Base-by-base conservation (phyloP, 2,329 filamentous ascomycete species). In the Tolypocladium cylindrosporum region DNA sequence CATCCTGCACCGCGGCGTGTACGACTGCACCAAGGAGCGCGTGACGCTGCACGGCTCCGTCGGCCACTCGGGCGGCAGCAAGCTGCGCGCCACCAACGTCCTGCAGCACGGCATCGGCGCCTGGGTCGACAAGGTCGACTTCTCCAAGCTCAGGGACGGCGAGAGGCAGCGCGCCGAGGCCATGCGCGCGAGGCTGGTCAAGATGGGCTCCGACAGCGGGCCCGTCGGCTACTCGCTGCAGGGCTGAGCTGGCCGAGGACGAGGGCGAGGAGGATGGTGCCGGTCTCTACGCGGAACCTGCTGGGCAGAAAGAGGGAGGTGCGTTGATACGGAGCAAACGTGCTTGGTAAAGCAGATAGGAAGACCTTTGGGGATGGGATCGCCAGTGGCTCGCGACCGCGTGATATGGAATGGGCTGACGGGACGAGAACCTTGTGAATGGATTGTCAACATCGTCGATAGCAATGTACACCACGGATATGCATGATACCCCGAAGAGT, bases 41-140 rank as follows among this genome's bases (percentile, higher is more conserved):
- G 80, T 87, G 77, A 90, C 87, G 60, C 72, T 91, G 66, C 88
- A 91, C 71, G 88, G 88, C 8, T 87, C 83, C 57, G 87, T 89
- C 53, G 88, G 88, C 1, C 81, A 86, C 63, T 75, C 75, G 0
- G 72, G 70, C 2, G 85, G 81, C 1, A 81, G 81, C 58, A 69
- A 65, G 48, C 72, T 81, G 60, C 72, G 88, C 59, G 87, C 87
- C 55, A 78, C 86, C 62, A 90, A 90, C 70, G 87, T 91, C 62
- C 70, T 91, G 67, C 88, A 91, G 77, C 88, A 91, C 72, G 88
- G 86, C 4, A 78, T 90, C 27, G 86, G 86, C 4, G 75, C 73
- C 50, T 91, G 86, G 85, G 84, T 88, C 8, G 77, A 77, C 39
- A 65, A 74, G 31, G 82, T 82, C 61, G 79, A 86, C 66, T 83